Base-by-base conservation (phyloP, 2,329 filamentous ascomycete species). In the Hysterium pulicare region DNA sequence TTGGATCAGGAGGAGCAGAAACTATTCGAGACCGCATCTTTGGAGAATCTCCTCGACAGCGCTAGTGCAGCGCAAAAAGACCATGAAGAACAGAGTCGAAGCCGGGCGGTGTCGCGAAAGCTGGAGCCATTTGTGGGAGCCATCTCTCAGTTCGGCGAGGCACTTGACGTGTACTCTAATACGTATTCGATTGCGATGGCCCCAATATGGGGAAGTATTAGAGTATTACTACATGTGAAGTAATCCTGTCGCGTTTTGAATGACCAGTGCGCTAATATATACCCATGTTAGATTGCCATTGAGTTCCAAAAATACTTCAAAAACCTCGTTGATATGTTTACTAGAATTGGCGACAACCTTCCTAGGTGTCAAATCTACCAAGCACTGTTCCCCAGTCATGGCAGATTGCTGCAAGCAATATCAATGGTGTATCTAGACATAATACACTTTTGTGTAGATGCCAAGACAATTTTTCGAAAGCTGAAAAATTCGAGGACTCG, bases 121-220 rank as follows among this genome's bases (percentile, higher is more conserved):
- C 38, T 58, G 19, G 45, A 46, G 40, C 51, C 53, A 3, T 38
- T 56, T 7, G 40, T 56, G 17, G 41, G 44, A 17, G 50, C 51
- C 5, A 49, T 58, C 20, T 42, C 44, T n/a, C 51, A 58, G 35
- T 58, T 55, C 46, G 48, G 53, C 16, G 24, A 39, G 11, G 55
- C 55, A 5, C 32, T 58, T 9, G 53, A 58, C 33, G 44, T 56
- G n/a, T 47, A 50, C 30, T 46, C 55, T 15, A 56, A 56, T 41
- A 39, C 51, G 2, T 48, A 50, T 40, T 36, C 55, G 28, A 19
- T 42, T 15, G 45, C 49, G 11, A 45, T 58, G 32, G 44, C 47
- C 23, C 55, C 55, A 7, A 32, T 56, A 21, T 58, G 55, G 55
- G 55, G 55, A 7, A 49, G 53, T 20, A 33, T 58, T n/a, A 47